Evolutionary conservation across 495 filamentous ascomycete genomes (phyloP).

Genomic region (Aspergillus bridgeri): DNA sequence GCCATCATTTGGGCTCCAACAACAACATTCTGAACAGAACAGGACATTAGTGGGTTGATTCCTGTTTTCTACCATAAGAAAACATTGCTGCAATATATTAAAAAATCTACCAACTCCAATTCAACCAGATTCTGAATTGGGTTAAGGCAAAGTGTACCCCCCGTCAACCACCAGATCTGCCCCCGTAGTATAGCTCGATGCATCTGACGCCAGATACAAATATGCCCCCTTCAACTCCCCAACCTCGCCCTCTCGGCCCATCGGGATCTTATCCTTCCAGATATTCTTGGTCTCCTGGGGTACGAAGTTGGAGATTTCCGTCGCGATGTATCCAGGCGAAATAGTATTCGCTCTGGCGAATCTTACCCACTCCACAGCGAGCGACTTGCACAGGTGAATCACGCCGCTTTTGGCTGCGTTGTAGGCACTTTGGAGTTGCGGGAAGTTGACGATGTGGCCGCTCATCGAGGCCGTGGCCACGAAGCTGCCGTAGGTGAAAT

Average conservation of each 20-base stretch:
- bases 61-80: no score
- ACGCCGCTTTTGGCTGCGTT: constrained; percentile 81
- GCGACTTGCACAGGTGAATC: constrained; percentile 67
- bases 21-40: no score
- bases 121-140: no score
- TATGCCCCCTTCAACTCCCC: constrained; percentile 79
- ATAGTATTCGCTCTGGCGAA: constrained; percentile 80
- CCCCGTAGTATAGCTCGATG: constrained; percentile 76
- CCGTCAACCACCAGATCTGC: constrained; percentile 67
- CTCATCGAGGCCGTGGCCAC: constrained; percentile 71
- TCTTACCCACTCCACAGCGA: constrained; percentile 84
- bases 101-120: no score
- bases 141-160: constrained; percentile 26
- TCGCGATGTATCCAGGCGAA: constrained; percentile 82
- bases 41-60: no score
- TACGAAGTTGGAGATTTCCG: constrained; percentile 72
- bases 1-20: no score
- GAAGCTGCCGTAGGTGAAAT: constrained; percentile 61
- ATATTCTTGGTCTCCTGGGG: constrained; percentile 64
- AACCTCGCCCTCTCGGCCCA: constrained; percentile 48
- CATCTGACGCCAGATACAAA: constrained; percentile 74
- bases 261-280: constrained; percentile 74
- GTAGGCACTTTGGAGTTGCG: constrained; percentile 75
- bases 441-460: constrained; percentile 75
- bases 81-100: no score